A percentile compares a stretch with the other conserved stretches of the same genome.
These are phyloP conservation scores for Vanilla planifolia DNA, from an alignment of 106 monocot species.

Conservation along the genomic window DNA sequence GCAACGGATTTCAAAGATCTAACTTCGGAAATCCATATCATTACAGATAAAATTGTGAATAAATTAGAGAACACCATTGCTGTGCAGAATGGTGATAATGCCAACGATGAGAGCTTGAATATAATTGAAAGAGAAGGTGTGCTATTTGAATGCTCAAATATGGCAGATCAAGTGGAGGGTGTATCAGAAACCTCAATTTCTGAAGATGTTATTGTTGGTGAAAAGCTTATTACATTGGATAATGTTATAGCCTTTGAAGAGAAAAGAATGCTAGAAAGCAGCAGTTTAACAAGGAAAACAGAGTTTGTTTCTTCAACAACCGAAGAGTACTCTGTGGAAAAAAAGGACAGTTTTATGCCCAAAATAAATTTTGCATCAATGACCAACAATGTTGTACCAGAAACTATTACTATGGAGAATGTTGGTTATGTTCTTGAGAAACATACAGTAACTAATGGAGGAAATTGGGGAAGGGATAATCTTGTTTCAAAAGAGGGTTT, in stretches of 20 bases:
- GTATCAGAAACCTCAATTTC: slow-evolving; percentile 3
- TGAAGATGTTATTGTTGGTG: slow-evolving; percentile 10
- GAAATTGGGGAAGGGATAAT: slow-evolving; percentile 5
- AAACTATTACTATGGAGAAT: background rate
- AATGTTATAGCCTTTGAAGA: slow-evolving; percentile 18
- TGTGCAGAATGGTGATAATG: slow-evolving; percentile 15
- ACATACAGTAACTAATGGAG: slow-evolving; percentile 9
- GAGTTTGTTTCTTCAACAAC: slow-evolving; percentile 5
- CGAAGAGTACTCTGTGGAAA: slow-evolving; percentile 15
- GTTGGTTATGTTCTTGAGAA: background rate
- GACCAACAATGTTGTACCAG: background rate
- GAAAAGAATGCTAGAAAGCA: slow-evolving; percentile 17
- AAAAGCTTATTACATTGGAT: slow-evolving; percentile 28
- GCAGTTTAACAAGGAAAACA: slow-evolving; percentile 8
- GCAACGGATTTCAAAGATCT: slow-evolving; percentile 13
- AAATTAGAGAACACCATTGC: slow-evolving; percentile 1
- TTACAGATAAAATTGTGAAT: slow-evolving; percentile 15
- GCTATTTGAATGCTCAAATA: background rate
- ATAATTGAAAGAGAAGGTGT: background rate
- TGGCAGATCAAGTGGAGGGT: slow-evolving; percentile 2
- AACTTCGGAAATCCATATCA: slow-evolving; percentile 15
- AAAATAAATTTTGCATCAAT: slow-evolving; percentile 10
- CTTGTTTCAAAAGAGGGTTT: slow-evolving; percentile 8
- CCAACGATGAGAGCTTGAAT: slow-evolving; percentile 2
- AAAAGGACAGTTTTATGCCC: slow-evolving; percentile 10